A percentile compares a stretch with the other conserved stretches of the same genome.
phyloP scores from a whole-genome alignment of 2,329 filamentous ascomycete species.

The Fusarium camptoceras region DNA sequence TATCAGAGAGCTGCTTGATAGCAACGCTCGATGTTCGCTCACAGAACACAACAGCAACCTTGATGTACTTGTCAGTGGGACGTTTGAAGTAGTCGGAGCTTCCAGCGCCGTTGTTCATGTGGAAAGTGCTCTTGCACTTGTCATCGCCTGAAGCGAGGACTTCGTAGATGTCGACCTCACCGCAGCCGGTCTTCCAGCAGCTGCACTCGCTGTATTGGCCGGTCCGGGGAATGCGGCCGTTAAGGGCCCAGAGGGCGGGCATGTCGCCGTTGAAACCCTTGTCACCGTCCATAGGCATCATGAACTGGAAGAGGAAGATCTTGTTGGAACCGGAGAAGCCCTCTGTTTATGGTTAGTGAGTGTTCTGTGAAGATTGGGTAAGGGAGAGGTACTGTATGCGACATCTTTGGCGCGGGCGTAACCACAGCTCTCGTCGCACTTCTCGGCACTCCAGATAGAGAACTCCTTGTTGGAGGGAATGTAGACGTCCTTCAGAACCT shows the following conservation, averaged over 20 bases:
- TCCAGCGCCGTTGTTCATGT: constrained; percentile 71
- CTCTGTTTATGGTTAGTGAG: constrained; percentile 57
- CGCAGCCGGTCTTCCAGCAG: constrained; percentile 77
- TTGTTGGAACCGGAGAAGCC: constrained; percentile 78
- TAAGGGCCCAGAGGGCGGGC: constrained; percentile 81
- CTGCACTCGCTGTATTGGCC: constrained; percentile 78
- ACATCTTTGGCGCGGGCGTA: constrained; percentile 57
- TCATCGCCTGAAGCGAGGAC: constrained; percentile 73
- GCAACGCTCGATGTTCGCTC: constrained; percentile 62
- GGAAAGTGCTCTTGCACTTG: constrained; percentile 77
- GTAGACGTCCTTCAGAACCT: constrained; percentile 54
- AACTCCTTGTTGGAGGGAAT: constrained; percentile 60
- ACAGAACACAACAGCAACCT: constrained; percentile 73
- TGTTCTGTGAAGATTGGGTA: not conserved
- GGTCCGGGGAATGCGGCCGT: constrained; percentile 77
- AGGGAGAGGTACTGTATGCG: constrained; percentile 56
- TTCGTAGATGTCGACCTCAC: constrained; percentile 82
- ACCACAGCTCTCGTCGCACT: constrained; percentile 59
- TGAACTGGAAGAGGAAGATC: constrained; percentile 79
- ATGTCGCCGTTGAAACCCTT: constrained; percentile 70
- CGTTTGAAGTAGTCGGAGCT: constrained; percentile 79
- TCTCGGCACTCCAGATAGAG: constrained; percentile 58
- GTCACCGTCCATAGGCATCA: constrained; percentile 73
- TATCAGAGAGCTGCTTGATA: constrained; percentile 64
- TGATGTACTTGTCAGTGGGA: constrained; percentile 69